Base-by-base conservation (phyloP, 768 basidiomycete genomes). In the Gloeophyllum trabeum region DNA sequence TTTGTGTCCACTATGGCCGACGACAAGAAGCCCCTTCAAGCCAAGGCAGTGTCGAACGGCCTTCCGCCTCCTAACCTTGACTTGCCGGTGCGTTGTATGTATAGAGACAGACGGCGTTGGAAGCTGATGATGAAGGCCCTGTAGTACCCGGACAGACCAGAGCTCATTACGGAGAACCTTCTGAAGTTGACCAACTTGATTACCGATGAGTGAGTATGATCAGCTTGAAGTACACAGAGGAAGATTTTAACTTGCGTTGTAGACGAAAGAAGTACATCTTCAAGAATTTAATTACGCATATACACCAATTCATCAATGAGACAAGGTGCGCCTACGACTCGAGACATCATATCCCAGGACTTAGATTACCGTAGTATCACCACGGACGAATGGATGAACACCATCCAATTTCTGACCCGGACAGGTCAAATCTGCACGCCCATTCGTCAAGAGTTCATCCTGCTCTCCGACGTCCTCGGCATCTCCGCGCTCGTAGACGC, bases 331-430 rank as follows among this genome's bases (percentile, higher is more conserved):
- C 53, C 3, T 6, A 5, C n/a, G 3, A 26, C 6, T 38, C 14
- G n/a, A n/a, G 4, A 5, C 12, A 3, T 7, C 24, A 39, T 14
- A 47, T 5, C 25, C 21, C 10, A 10, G 10, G 28, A 32, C 28
- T 16, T 10, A 32, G 28, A 16, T 32, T 21, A 36, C 4, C 14
- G 6, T 32, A 74, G 71, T 44, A 59, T 91, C 40, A 86, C 87
- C 14, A 82, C 77, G 1, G 81, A 89, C 2, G 89, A 92, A 65
- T 92, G 89, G 89, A 80, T 80, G 81, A 58, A 69, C 14, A 67
- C 84, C 1, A 79, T 92, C 51, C 57, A 82, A 44, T 92, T 92
- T 61, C 62, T 92, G 45, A 92, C 88, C 0, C 64, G 66, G 5
- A 73, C 71, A 0, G 89, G 89, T 5, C 67, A 92, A 58, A 85